Conservation (phyloP, 371 early-diverging fungal species). For the Syncephalastrum racemosum region DNA sequence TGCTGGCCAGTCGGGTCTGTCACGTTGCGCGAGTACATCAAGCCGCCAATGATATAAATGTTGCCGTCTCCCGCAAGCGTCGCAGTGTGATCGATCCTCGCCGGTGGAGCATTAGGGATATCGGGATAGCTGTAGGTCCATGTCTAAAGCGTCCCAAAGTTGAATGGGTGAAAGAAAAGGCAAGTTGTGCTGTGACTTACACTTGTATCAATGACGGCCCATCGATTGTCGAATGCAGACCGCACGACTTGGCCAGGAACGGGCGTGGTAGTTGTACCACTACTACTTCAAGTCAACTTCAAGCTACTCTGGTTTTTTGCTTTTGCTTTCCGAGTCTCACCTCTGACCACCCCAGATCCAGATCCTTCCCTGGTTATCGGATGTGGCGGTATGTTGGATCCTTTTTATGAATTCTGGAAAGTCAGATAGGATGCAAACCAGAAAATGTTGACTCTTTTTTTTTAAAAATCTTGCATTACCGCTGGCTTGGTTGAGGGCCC, state of each 20-base stretch:
- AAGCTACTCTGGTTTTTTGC: not conserved
- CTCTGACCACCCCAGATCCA: constrained; percentile 48
- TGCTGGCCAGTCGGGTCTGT: constrained; percentile 30
- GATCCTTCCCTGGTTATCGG: constrained; percentile 30
- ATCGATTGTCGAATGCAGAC: constrained; percentile 21
- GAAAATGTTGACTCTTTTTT: constrained; percentile 3
- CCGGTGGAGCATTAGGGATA: constrained; percentile 9
- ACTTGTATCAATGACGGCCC: constrained; percentile 30
- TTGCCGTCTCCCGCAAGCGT: constrained; percentile 30
- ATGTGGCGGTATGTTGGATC: constrained; percentile 31
- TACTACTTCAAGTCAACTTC: not conserved
- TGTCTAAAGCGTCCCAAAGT: constrained; percentile 17
- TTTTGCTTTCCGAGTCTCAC: constrained; percentile 12
- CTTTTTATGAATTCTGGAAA: constrained; percentile 15
- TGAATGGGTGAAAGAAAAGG: constrained; percentile 22
- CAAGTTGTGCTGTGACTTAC: too few species aligned
- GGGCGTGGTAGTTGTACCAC: constrained; percentile 16
- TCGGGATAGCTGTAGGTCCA: constrained; percentile 12
- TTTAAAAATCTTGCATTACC: constrained; percentile 6
- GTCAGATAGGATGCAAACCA: too few species aligned
- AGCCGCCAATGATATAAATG: constrained; percentile 26
- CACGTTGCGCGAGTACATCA: constrained; percentile 19
- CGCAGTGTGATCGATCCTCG: constrained; percentile 19
- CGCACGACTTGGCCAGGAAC: constrained; percentile 2
- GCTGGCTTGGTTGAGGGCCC: constrained; percentile 11